Evolutionary conservation across 345 rosid species (phyloP).

Genomic region (Sapria himalayana): DNA sequence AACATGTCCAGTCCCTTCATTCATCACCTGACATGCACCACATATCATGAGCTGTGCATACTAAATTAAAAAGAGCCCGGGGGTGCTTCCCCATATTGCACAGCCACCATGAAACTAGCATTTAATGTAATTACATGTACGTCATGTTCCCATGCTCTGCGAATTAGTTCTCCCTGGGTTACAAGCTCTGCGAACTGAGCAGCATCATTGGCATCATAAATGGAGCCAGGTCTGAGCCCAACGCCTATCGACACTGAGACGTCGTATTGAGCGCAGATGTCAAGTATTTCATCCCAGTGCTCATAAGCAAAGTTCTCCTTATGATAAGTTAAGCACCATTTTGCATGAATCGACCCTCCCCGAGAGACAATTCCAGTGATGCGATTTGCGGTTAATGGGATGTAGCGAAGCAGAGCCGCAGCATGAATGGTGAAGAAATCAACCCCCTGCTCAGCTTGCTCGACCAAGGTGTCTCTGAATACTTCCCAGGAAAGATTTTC

Average conservation of each 20-base stretch:
- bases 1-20: constrained; percentile 94
- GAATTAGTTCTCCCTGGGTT: constrained; percentile 93
- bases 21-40: constrained; percentile 98
- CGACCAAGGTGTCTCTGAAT: constrained; percentile 75
- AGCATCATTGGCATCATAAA: constrained; percentile 95
- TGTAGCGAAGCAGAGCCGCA: constrained; percentile 73
- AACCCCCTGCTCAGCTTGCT: constrained; percentile 98
- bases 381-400: constrained; percentile 83
- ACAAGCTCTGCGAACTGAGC: constrained; percentile 98
- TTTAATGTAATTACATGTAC: constrained; percentile 46
- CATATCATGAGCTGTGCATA: too few species aligned
- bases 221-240: constrained; percentile 92
- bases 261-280: constrained; percentile 88
- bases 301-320: constrained; percentile 94
- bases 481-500: constrained; percentile 89
- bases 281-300: constrained; percentile 97
- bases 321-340: constrained; percentile 93
- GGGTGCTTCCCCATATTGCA: too few species aligned
- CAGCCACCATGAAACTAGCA: too few species aligned
- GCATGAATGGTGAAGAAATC: constrained; percentile 97
- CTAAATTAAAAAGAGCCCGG: constrained; percentile 3
- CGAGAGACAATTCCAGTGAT: constrained; percentile 96
- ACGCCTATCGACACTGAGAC: constrained; percentile 90
- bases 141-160: constrained; percentile 95
- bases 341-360: constrained; percentile 96